These are phyloP conservation scores for Takashimella koratensis DNA, from an alignment of 1,284 basidiomycete genomes.

Conservation along the genomic window DNA sequence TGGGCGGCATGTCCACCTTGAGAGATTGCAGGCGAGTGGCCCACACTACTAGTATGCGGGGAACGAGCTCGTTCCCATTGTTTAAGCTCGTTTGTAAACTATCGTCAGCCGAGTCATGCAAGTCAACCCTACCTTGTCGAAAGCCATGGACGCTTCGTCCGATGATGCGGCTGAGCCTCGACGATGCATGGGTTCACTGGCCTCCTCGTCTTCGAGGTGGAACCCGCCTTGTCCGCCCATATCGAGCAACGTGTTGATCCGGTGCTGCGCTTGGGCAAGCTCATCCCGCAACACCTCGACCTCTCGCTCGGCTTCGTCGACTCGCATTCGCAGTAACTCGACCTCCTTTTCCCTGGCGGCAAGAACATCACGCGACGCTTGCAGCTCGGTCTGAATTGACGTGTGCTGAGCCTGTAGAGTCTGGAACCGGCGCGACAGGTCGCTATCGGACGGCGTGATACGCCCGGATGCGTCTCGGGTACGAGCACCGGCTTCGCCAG, in stretches of 20 bases:
- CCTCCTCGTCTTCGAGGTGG: slow-evolving; percentile 26
- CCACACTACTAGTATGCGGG: slow-evolving; percentile 9
- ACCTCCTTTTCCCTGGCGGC: slow-evolving; percentile 68
- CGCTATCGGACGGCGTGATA: slow-evolving; percentile 64
- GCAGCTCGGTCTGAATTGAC: slow-evolving; percentile 67
- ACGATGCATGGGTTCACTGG: slow-evolving; percentile 8
- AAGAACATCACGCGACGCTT: slow-evolving; percentile 74
- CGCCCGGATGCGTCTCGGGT: slow-evolving; percentile 68
- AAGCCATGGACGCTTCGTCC: slow-evolving; percentile 40
- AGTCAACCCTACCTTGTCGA: slow-evolving; percentile 39
- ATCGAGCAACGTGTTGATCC: slow-evolving; percentile 43
- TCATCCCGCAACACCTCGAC: slow-evolving; percentile 61
- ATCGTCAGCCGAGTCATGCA: not conserved
- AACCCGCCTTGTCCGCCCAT: slow-evolving; percentile 29
- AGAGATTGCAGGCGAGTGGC: not conserved
- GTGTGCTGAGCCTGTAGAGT: slow-evolving; percentile 72
- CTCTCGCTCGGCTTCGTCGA: slow-evolving; percentile 43
- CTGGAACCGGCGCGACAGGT: slow-evolving; percentile 60
- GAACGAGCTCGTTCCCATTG: slow-evolving; percentile 45
- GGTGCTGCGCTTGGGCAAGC: slow-evolving; percentile 66
- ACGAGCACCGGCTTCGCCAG: slow-evolving; percentile 58
- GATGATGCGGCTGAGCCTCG: slow-evolving; percentile 19
- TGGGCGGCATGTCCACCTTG: not conserved
- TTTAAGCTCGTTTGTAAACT: slow-evolving; percentile 47
- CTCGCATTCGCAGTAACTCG: slow-evolving; percentile 53